Conservation (phyloP, 345 rosid species). For the Eucalyptus tenuipes region DNA sequence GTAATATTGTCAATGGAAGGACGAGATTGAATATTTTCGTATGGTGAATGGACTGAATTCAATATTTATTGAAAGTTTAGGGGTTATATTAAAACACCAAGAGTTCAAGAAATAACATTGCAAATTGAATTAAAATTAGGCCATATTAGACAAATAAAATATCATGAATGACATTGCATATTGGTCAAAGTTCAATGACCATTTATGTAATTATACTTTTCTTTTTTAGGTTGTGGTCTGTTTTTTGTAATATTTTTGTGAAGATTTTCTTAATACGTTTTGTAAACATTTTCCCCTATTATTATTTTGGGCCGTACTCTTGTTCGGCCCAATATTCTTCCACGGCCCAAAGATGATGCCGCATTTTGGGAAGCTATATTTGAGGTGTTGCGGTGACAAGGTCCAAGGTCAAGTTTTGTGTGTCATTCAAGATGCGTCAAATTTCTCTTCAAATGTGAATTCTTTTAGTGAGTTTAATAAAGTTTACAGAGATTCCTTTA, state of each 20-base stretch:
- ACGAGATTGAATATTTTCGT: rapidly evolving
- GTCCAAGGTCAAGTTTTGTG: not conserved
- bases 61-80: not conserved
- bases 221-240: not conserved
- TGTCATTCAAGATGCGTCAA: not conserved
- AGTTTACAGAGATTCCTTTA: too few species aligned
- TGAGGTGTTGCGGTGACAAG: not conserved
- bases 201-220: not conserved
- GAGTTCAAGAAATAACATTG: rapidly evolving
- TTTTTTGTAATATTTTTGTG: not conserved
- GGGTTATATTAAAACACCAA: rapidly evolving
- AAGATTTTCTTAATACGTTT: not conserved
- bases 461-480: not conserved
- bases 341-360: not conserved
- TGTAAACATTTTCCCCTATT: not conserved
- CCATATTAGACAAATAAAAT: not conserved
- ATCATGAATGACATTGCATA: rapidly evolving
- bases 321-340: not conserved
- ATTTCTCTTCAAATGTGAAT: not conserved
- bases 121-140: rapidly evolving
- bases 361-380: not conserved
- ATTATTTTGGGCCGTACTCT: not conserved
- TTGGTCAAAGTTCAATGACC: not conserved
- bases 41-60: rapidly evolving
- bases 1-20: rapidly evolving